phyloP scores from a whole-genome alignment of 768 basidiomycete genomes.

The Filobasidium wieringae region DNA sequence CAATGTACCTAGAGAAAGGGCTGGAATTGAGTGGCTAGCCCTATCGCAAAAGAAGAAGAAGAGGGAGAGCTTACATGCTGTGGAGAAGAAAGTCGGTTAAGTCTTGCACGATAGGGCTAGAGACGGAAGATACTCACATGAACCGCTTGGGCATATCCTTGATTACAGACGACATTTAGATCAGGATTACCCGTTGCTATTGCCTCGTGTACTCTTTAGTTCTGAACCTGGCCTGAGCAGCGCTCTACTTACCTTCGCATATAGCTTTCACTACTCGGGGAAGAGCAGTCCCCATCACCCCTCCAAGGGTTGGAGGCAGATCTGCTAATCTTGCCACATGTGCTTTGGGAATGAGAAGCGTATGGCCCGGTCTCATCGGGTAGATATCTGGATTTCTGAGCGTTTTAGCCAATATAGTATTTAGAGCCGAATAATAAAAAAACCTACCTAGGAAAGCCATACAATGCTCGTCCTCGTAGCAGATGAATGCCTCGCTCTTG shows the following conservation, averaged over 20 bases:
- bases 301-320: slow-evolving; percentile 4
- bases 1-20: slow-evolving; percentile 13
- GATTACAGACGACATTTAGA: slow-evolving; percentile 19
- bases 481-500: slow-evolving; percentile 2
- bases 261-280: slow-evolving; percentile 15
- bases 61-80: slow-evolving; percentile 2
- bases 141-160: slow-evolving; percentile 16
- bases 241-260: slow-evolving; percentile 4
- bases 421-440: too few relatives aligned
- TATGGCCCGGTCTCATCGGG: slow-evolving; percentile 14
- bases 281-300: slow-evolving; percentile 13
- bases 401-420: too few relatives aligned
- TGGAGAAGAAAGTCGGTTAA: not conserved
- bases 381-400: slow-evolving; percentile 18
- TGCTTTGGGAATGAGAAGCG: slow-evolving; percentile 15
- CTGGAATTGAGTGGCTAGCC: not conserved
- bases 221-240: too few relatives aligned
- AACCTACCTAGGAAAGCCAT: slow-evolving; percentile 13
- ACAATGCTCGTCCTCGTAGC: slow-evolving; percentile 10
- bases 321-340: slow-evolving; percentile 13
- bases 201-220: too few relatives aligned
- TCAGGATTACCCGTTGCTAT: slow-evolving; percentile 14
- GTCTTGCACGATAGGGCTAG: not conserved
- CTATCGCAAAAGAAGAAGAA: too few relatives aligned
- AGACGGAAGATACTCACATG: slow-evolving; percentile 1